Evolutionary conservation across 805 yeast genomes (phyloP).

Genomic region (Hanseniaspora jakobsenii): DNA sequence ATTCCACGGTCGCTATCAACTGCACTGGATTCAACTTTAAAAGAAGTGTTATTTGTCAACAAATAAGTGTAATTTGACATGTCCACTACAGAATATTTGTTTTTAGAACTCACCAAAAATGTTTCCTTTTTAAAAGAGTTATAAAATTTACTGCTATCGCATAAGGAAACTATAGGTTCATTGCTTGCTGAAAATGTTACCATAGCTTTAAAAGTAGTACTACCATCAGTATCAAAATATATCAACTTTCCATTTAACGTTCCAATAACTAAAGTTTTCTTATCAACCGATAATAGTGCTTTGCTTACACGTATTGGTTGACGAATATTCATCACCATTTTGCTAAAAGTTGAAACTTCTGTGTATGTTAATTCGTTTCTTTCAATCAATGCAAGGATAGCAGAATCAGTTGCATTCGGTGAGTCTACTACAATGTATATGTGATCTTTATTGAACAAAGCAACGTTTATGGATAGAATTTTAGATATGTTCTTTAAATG

Average conservation of each 20-base stretch:
- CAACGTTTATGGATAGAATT: conserved; percentile 1
- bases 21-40: conserved; percentile 2
- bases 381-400: not conserved
- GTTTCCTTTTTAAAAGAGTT: not conserved
- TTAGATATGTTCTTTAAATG: not conserved
- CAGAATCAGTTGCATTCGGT: conserved; percentile 5
- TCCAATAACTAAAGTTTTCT: not conserved
- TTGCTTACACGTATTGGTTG: conserved; percentile 3
- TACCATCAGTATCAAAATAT: not conserved
- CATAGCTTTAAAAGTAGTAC: not conserved
- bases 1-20: conserved; percentile 19
- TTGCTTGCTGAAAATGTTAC: not conserved
- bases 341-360: not conserved
- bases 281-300: not conserved
- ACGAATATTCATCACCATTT: not conserved
- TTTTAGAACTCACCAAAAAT: not conserved
- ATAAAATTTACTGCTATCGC: not conserved
- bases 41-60: conserved; percentile 2
- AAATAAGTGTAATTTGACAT: not conserved
- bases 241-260: conserved; percentile 7
- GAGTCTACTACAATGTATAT: conserved; percentile 1
- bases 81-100: not conserved
- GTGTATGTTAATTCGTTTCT: not conserved
- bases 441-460: not conserved
- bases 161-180: not conserved